phyloP scores from a whole-genome alignment of 208 protist genomes.

The Herpetomonas tarakana region DNA sequence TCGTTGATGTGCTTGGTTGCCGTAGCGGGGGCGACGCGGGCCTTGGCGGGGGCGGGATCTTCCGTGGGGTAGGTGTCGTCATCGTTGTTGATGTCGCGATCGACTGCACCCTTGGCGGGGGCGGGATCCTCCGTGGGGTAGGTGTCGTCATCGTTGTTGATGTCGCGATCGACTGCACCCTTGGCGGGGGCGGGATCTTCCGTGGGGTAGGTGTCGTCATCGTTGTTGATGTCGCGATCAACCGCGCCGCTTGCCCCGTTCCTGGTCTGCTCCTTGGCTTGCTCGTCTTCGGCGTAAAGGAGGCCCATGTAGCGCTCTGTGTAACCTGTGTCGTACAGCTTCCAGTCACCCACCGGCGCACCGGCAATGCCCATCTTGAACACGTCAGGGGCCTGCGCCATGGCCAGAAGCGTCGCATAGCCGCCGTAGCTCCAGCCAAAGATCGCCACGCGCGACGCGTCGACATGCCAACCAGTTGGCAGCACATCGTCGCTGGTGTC shows the following conservation, averaged over 20 bases:
- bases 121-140: neutral
- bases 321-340: slow-evolving; percentile 89
- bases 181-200: too few species aligned
- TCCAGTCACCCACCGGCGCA: slow-evolving; percentile 84
- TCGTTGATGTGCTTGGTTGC: slow-evolving; percentile 19
- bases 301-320: slow-evolving; percentile 90
- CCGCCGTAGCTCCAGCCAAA: slow-evolving; percentile 91
- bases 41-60: too few species aligned
- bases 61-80: too few species aligned
- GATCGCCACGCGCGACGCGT: slow-evolving; percentile 69
- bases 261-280: slow-evolving; percentile 4
- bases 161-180: too few species aligned
- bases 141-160: too few species aligned
- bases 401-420: slow-evolving; percentile 83
- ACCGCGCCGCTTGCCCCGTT: slow-evolving; percentile 3
- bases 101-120: too few species aligned
- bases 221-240: too few species aligned
- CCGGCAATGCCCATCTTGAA: slow-evolving; percentile 84
- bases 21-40: neutral
- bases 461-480: slow-evolving; percentile 41
- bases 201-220: too few species aligned
- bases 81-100: too few species aligned
- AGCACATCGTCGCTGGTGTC: slow-evolving; percentile 13
- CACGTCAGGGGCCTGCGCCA: slow-evolving; percentile 73
- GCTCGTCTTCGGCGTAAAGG: slow-evolving; percentile 26